Evolutionary conservation across 2,329 filamentous ascomycete species (phyloP).

Genomic region (Kalaharituber pfeilii): DNA sequence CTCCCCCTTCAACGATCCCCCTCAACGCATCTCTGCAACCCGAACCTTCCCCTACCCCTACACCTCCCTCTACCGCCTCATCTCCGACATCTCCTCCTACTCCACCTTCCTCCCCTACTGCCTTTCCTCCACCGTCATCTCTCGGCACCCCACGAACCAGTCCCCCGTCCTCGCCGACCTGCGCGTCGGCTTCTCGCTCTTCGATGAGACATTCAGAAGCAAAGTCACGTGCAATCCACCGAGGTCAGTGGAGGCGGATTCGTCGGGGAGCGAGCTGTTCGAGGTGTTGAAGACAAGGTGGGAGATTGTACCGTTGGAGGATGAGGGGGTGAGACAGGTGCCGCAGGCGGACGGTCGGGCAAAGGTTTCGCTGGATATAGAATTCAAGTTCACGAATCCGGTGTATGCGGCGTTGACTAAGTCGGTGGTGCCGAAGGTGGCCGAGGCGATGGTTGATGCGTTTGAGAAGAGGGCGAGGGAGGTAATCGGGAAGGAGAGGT

Average conservation of each 20-base stretch:
- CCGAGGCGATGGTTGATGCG: slow-evolving; percentile 78
- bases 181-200: slow-evolving; percentile 65
- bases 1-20: slow-evolving; percentile 24
- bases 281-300: slow-evolving; percentile 52
- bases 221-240: slow-evolving; percentile 51
- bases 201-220: slow-evolving; percentile 70
- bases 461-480: slow-evolving; percentile 66
- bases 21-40: slow-evolving; percentile 51
- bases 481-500: slow-evolving; percentile 32
- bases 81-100: slow-evolving; percentile 80
- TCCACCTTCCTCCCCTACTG: slow-evolving; percentile 83
- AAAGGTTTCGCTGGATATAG: slow-evolving; percentile 60
- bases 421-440: slow-evolving; percentile 67
- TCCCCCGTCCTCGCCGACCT: slow-evolving; percentile 58
- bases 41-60: slow-evolving; percentile 62
- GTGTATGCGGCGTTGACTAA: slow-evolving; percentile 67
- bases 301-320: slow-evolving; percentile 33
- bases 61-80: slow-evolving; percentile 57
- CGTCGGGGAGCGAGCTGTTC: slow-evolving; percentile 35
- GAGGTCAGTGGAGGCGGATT: slow-evolving; percentile 25
- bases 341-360: slow-evolving; percentile 40
- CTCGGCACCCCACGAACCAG: slow-evolving; percentile 49
- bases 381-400: slow-evolving; percentile 73
- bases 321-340: slow-evolving; percentile 24
- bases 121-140: slow-evolving; percentile 35